A percentile compares a stretch with the other conserved stretches of the same genome.
These are phyloP conservation scores for Biscutella auriculata DNA, from an alignment of 441 rosid species.

Conservation along the genomic window DNA sequence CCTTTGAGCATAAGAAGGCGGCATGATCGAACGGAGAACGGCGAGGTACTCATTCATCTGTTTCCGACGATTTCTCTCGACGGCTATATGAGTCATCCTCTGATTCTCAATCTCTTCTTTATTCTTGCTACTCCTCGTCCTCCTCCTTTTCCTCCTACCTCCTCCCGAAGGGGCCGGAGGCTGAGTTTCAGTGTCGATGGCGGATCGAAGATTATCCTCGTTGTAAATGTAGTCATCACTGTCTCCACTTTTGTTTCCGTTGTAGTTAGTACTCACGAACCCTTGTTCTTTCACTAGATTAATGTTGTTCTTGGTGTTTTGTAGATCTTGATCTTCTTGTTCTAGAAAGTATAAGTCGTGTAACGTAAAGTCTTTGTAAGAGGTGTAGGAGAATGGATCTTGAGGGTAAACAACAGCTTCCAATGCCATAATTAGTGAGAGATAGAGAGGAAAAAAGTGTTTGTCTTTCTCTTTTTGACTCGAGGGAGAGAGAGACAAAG, in stretches of 20 bases:
- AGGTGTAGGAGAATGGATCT: slow-evolving; percentile 34
- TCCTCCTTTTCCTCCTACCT: slow-evolving; percentile 38
- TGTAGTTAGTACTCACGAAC: slow-evolving; percentile 1
- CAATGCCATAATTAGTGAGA: slow-evolving; percentile 39
- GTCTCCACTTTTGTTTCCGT: slow-evolving; percentile 6
- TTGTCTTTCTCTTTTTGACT: slow-evolving; percentile 26
- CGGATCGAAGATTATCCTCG: slow-evolving; percentile 15
- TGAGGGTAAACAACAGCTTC: slow-evolving; percentile 51
- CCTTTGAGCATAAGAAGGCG: slow-evolving; percentile 60
- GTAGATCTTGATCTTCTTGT: slow-evolving; percentile 17
- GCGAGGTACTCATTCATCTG: slow-evolving; percentile 62
- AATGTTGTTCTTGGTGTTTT: slow-evolving; percentile 19
- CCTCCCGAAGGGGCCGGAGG: slow-evolving; percentile 21
- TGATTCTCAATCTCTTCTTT: slow-evolving; percentile 61
- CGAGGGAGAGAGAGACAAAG: slow-evolving; percentile 21
- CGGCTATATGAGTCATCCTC: slow-evolving; percentile 61
- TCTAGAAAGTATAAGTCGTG: slow-evolving; percentile 17
- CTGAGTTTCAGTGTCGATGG: slow-evolving; percentile 3
- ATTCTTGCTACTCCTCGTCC: slow-evolving; percentile 40
- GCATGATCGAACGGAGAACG: slow-evolving; percentile 57
- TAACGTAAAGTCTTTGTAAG: slow-evolving; percentile 26
- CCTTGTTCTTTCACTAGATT: slow-evolving; percentile 23
- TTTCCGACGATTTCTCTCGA: slow-evolving; percentile 67
- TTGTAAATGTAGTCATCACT: slow-evolving; percentile 12
- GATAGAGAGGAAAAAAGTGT: slow-evolving; percentile 5